Evolutionary conservation across 2,329 filamentous ascomycete species (phyloP), one percentile per base, ranked within the genome.

Genomic region (Xylaria sp.): DNA sequence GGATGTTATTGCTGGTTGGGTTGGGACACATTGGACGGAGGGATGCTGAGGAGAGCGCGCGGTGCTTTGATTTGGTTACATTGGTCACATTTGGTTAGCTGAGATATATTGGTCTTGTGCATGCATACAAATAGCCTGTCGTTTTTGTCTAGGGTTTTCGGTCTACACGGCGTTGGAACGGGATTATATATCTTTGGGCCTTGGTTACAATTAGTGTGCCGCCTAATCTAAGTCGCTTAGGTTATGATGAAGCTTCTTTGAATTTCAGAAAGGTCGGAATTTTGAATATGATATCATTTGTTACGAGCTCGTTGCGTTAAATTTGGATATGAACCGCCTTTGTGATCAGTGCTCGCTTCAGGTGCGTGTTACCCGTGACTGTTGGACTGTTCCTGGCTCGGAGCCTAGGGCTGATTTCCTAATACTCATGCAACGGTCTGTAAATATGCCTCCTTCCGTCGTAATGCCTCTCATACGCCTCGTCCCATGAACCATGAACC

Each of bases 11-110:
- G 82, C 82, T 0, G 80, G 80, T 1, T 91, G 89, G 89, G 87
- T 90, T 63, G 80, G 81, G 76, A 78, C 85, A 77, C 86, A 91
- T 75, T 91, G 89, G 89, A 77, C 80, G 61, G 81, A 79, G 0
- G 75, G 84, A 0, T 88, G 86, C 66, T 58, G 39, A 58, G 86
- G 56, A 76, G 39, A 32, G 25, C 37, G 15, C n/a, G 50, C 25
- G 48, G 51, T 51, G 58, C 13, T 18, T 39, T 37, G 5, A 12
- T 61, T 51, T 13, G 13, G 18, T 61, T 41, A 2, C 4, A 15
- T 28, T 25, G 23, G 23, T 25, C 23, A 25, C 23, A 25, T 25
- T 25, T 25, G 23, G 23, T 25, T 25, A 25, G 23, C 23, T 25
- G 23, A 25, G 23, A 3, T 25, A 3, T 25, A 25, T 25, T 25